Evolutionary conservation across 305 asterid genomes (phyloP).

Genomic region (Ruellia speciosa): DNA sequence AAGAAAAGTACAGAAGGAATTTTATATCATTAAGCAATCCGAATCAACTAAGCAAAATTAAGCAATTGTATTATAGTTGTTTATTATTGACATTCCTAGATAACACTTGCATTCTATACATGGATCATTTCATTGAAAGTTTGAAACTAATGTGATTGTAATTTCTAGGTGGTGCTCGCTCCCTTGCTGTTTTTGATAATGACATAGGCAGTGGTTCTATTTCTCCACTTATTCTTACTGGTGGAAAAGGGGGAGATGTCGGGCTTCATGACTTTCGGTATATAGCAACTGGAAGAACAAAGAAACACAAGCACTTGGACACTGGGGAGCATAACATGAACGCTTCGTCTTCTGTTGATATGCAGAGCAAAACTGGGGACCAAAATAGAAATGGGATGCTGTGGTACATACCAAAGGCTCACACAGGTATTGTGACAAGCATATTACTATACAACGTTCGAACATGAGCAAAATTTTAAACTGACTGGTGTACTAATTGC

Average conservation of each 20-base stretch:
- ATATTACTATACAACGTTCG: constrained; percentile 17
- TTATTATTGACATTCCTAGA: constrained; percentile 3
- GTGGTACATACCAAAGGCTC: constrained; percentile 99
- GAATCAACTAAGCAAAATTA: background rate
- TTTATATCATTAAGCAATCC: background rate
- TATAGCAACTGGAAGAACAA: constrained; percentile 95
- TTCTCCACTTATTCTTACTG: constrained; percentile 89
- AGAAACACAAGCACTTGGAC: constrained; percentile 68
- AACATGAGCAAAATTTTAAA: constrained; percentile 12
- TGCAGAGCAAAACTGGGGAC: constrained; percentile 75
- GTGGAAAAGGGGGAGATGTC: constrained; percentile 91
- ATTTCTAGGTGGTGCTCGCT: constrained; percentile 82
- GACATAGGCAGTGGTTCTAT: constrained; percentile 94
- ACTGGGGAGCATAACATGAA: constrained; percentile 47
- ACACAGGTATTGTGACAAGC: constrained; percentile 56
- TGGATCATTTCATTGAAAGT: background rate
- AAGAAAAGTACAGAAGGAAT: too few relatives aligned
- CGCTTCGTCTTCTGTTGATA: constrained; percentile 52
- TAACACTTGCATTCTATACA: constrained; percentile 2
- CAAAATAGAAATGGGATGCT: constrained; percentile 99
- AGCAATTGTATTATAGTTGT: background rate
- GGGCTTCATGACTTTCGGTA: constrained; percentile 98
- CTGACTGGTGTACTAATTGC: constrained; percentile 22
- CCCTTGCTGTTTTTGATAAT: constrained; percentile 80
- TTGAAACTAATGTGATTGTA: constrained; percentile 13